Evolutionary conservation across 1,284 basidiomycete genomes (phyloP).

Genomic region (Cerioporus squamosus): DNA sequence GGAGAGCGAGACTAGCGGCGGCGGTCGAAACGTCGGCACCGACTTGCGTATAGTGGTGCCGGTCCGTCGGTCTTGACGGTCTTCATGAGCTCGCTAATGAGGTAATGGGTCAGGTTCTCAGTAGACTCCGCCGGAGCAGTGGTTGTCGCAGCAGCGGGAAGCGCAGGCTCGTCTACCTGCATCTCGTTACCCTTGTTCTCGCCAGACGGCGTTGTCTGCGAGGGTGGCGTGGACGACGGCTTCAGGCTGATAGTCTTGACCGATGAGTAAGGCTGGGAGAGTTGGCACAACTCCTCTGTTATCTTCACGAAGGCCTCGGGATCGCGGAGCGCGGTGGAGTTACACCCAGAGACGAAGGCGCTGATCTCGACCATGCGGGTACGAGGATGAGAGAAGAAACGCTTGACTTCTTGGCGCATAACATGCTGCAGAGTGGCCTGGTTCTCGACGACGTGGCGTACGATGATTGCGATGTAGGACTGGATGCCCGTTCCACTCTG

Average conservation of each 20-base stretch:
- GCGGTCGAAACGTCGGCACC: conserved; percentile 89
- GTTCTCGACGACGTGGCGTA: conserved; percentile 92
- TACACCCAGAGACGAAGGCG: conserved; percentile 79
- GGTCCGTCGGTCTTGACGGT: conserved; percentile 59
- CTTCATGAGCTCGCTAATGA: conserved; percentile 74
- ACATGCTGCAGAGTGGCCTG: conserved; percentile 63
- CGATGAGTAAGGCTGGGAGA: conserved; percentile 68
- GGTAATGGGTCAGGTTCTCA: conserved; percentile 73
- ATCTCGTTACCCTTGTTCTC: conserved; percentile 51
- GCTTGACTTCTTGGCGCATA: conserved; percentile 85
- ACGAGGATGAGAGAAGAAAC: conserved; percentile 75
- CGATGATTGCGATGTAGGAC: conserved; percentile 84
- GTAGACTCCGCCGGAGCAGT: conserved; percentile 47
- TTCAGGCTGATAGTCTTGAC: conserved; percentile 72
- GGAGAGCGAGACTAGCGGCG: conserved; percentile 61
- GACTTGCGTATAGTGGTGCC: conserved; percentile 55
- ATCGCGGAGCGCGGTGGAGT: conserved; percentile 84
- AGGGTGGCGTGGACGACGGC: conserved; percentile 29
- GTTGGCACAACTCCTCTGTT: conserved; percentile 71
- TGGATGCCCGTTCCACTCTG: conserved; percentile 67
- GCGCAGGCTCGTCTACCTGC: conserved; percentile 60
- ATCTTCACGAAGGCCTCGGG: conserved; percentile 79
- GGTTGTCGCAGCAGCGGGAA: conserved; percentile 26
- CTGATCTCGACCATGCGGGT: conserved; percentile 73
- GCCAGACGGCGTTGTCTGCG: conserved; percentile 28